Evolutionary conservation across 495 filamentous ascomycete species (phyloP).

Genomic region (Tuber borchii): DNA sequence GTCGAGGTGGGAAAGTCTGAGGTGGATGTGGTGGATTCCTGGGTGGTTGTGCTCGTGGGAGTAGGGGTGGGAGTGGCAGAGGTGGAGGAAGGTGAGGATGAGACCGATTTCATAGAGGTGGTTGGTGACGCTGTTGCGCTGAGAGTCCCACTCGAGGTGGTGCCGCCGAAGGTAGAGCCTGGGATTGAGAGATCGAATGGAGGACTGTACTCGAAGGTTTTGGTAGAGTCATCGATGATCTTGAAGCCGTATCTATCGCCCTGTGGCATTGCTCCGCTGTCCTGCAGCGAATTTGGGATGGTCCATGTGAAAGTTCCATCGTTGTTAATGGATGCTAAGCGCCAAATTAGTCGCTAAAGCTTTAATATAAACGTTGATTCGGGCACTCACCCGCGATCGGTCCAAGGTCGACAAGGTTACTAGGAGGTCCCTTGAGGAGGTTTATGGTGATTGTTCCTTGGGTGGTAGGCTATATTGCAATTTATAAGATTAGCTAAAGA

Average conservation of each 20-base stretch:
- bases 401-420: constrained; percentile 27
- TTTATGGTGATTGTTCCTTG: constrained; percentile 36
- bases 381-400: constrained; percentile 30
- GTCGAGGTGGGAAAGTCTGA: background rate
- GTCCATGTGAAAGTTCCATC: constrained; percentile 34
- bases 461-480: constrained; percentile 35
- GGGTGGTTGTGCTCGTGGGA: background rate
- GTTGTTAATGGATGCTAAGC: constrained; percentile 27
- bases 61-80: background rate
- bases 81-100: background rate
- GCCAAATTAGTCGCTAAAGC: background rate
- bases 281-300: constrained; percentile 25
- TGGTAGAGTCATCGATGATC: constrained; percentile 34
- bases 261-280: constrained; percentile 23
- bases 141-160: background rate
- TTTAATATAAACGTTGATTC: background rate
- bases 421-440: constrained; percentile 39
- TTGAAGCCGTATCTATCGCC: constrained; percentile 37
- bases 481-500: background rate
- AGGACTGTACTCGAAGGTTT: constrained; percentile 37
- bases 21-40: constrained; percentile 1
- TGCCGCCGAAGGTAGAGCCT: constrained; percentile 22
- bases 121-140: background rate
- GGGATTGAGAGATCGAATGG: constrained; percentile 32
- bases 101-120: background rate